Percentiles rank a stretch among this genome's conserved stretches.
Conservation (phyloP, 768 basidiomycete species). For the Termitomyces sp. region DNA sequence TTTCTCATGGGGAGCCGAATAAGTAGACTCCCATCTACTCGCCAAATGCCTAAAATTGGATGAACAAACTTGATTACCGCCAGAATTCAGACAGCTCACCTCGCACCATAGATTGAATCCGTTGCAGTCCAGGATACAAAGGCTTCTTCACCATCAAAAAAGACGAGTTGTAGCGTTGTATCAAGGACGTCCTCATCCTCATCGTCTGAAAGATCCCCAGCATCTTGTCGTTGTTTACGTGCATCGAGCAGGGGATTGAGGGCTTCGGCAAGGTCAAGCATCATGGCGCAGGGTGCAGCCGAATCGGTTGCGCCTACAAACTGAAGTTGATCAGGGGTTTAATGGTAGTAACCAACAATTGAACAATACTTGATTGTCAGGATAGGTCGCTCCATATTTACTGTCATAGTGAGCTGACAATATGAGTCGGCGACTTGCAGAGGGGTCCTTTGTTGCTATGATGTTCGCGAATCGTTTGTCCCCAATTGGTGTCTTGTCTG, state of each 20-base stretch:
- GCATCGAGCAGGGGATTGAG: conserved; percentile 68
- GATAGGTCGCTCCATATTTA: conserved; percentile 73
- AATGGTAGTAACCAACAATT: background rate
- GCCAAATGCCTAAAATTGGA: conserved; percentile 72
- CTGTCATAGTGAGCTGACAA: conserved; percentile 94
- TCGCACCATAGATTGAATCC: conserved; percentile 94
- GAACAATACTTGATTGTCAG: conserved; percentile 63
- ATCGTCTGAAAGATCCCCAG: conserved; percentile 32
- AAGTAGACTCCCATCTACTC: conserved; percentile 72
- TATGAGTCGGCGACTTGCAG: conserved; percentile 72
- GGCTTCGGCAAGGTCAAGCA: conserved; percentile 87
- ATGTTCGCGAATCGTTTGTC: conserved; percentile 79
- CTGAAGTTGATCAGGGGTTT: conserved; percentile 31
- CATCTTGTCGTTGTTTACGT: conserved; percentile 48
- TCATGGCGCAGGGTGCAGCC: conserved; percentile 90
- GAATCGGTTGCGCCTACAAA: conserved; percentile 98
- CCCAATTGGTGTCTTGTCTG: conserved; percentile 76
- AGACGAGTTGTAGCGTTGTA: conserved; percentile 86
- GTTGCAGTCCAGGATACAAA: conserved; percentile 83
- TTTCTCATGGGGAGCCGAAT: conserved; percentile 51
- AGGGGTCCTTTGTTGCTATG: conserved; percentile 92
- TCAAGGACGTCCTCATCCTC: conserved; percentile 76
- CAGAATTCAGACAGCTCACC: conserved; percentile 39
- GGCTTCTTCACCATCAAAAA: conserved; percentile 98
- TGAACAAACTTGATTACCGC: background rate